These are phyloP conservation scores for Plasmodium vivax DNA, from an alignment of 169 alveolate genomes.

Conservation along the genomic window DNA sequence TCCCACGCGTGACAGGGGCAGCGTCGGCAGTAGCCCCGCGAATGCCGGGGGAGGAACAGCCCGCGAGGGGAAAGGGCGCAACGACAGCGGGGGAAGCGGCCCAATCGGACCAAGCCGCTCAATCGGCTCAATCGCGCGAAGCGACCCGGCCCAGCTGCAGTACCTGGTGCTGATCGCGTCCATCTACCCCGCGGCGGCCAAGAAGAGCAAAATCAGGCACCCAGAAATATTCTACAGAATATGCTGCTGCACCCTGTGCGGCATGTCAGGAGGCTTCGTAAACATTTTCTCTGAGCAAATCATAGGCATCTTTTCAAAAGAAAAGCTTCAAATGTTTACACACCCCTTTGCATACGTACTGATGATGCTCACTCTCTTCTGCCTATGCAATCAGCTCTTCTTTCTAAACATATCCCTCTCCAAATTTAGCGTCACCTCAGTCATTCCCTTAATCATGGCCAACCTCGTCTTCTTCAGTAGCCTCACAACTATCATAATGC, in stretches of 20 bases:
- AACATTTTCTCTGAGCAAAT: conserved; percentile 63
- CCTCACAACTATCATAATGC: conserved; percentile 51
- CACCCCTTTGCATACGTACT: conserved; percentile 22
- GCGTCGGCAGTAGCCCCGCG: not conserved
- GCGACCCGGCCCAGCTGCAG: not conserved
- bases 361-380: conserved; percentile 27
- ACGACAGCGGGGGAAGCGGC: not conserved
- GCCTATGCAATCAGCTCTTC: conserved; percentile 40
- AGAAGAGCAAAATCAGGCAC: not conserved
- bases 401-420: conserved; percentile 44
- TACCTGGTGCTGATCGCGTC: conserved; percentile 24
- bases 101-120: not conserved
- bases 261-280: conserved; percentile 70
- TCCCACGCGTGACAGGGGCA: not conserved
- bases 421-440: conserved; percentile 46
- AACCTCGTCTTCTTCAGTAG: conserved; percentile 48
- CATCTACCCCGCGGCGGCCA: not conserved
- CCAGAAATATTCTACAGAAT: conserved; percentile 32
- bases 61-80: too few species aligned
- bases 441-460: conserved; percentile 64
- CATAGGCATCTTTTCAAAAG: conserved; percentile 29
- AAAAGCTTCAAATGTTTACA: conserved; percentile 26
- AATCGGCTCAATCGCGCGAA: not conserved
- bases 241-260: conserved; percentile 48
- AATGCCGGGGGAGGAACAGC: not conserved